These are phyloP conservation scores for Babjeviella inositovora DNA, from an alignment of 805 yeast species.

Conservation along the genomic window DNA sequence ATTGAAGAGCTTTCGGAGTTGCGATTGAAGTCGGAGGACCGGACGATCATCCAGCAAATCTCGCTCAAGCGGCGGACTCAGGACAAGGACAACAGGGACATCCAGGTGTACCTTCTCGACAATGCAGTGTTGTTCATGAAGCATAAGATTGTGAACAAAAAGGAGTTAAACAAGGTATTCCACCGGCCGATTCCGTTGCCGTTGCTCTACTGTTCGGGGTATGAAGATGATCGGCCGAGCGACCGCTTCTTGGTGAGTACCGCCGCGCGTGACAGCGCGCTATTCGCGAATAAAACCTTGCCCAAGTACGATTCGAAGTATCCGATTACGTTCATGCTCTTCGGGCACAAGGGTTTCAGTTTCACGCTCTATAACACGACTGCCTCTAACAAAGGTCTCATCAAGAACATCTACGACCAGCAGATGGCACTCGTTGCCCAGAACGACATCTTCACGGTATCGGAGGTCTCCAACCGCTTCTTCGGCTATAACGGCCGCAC, in stretches of 20 bases:
- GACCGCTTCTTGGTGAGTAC: slow-evolving; percentile 12
- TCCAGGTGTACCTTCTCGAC: slow-evolving; percentile 78
- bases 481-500: slow-evolving; percentile 61
- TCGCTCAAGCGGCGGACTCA: slow-evolving; percentile 60
- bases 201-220: slow-evolving; percentile 53
- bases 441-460: slow-evolving; percentile 67
- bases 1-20: slow-evolving; percentile 78
- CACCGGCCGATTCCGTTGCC: slow-evolving; percentile 81
- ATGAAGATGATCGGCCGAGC: slow-evolving; percentile 55
- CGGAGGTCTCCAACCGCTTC: slow-evolving; percentile 57
- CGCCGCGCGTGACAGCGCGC: slow-evolving; percentile 9
- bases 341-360: slow-evolving; percentile 39
- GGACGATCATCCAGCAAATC: slow-evolving; percentile 69
- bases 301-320: slow-evolving; percentile 11
- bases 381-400: slow-evolving; percentile 60
- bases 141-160: slow-evolving; percentile 71
- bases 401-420: slow-evolving; percentile 68
- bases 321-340: slow-evolving; percentile 33
- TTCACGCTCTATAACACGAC: slow-evolving; percentile 35
- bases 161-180: slow-evolving; percentile 84
- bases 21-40: slow-evolving; percentile 66
- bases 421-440: slow-evolving; percentile 56
- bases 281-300: too few relatives aligned
- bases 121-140: slow-evolving; percentile 77
- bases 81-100: slow-evolving; percentile 60